phyloP scores from a whole-genome alignment of 257 asterid genomes.

The Plantago major region DNA sequence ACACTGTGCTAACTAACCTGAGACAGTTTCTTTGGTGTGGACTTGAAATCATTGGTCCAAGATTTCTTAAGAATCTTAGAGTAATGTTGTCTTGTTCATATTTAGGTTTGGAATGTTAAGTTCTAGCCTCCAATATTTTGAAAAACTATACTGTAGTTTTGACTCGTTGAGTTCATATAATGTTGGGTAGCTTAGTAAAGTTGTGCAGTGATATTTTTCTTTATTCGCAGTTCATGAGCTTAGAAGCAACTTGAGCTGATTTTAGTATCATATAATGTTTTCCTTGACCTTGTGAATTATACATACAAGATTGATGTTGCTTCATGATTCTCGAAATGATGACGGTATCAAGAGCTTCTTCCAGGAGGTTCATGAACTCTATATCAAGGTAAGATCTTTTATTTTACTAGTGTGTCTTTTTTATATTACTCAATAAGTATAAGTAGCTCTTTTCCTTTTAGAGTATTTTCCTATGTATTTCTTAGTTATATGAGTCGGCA shows the following conservation, averaged over 20 bases:
- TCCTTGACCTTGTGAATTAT: conserved; percentile 39
- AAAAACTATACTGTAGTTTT: background rate
- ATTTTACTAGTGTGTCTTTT: background rate
- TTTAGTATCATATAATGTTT: background rate
- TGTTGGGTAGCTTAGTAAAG: too few relatives aligned
- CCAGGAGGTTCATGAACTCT: conserved; percentile 93
- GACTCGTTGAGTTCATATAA: background rate
- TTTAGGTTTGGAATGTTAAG: too few relatives aligned
- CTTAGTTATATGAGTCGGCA: too few relatives aligned
- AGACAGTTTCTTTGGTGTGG: too few relatives aligned
- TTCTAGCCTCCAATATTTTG: too few relatives aligned
- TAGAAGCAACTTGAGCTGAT: background rate
- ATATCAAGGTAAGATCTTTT: conserved; percentile 57
- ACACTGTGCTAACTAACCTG: too few relatives aligned
- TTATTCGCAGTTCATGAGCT: background rate
- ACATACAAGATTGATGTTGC: conserved; percentile 97
- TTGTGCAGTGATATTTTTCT: background rate
- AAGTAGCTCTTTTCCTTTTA: too few relatives aligned
- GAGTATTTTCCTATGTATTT: too few relatives aligned
- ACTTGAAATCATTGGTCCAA: too few relatives aligned
- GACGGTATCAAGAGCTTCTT: conserved; percentile 98
- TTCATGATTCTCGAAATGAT: conserved; percentile 95
- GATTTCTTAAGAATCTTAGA: too few relatives aligned
- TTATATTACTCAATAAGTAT: too few relatives aligned
- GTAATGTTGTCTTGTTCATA: too few relatives aligned